These are phyloP conservation scores for Colletotrichum sublineola DNA, from an alignment of 2,329 filamentous ascomycete species.

Conservation along the genomic window DNA sequence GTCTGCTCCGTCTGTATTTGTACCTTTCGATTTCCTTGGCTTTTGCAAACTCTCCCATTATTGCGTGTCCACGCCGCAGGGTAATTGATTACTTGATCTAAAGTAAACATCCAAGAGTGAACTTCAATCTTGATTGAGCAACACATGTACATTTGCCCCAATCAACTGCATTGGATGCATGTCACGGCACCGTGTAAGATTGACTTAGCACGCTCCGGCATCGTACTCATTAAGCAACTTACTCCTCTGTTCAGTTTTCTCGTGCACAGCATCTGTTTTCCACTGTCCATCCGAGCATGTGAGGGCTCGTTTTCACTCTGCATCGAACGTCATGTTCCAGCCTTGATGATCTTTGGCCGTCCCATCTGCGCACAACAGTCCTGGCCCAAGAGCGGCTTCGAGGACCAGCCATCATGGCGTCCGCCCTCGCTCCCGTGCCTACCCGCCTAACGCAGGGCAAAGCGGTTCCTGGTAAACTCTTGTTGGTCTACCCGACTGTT, in stretches of 20 bases:
- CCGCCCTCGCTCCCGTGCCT: conserved; percentile 6
- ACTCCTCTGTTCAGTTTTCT: background rate
- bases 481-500: background rate
- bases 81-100: background rate
- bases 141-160: background rate
- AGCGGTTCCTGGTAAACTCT: background rate
- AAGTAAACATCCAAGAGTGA: background rate
- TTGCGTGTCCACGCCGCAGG: background rate
- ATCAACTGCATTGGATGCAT: background rate
- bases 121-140: background rate
- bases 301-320: conserved; percentile 14
- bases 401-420: conserved; percentile 20
- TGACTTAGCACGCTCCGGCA: conserved; percentile 22
- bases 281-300: conserved; percentile 13
- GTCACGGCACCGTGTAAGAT: conserved; percentile 11
- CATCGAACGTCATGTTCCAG: conserved; percentile 11
- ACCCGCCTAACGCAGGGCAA: background rate
- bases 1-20: conserved; percentile 1
- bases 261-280: background rate
- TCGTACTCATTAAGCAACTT: background rate
- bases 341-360: conserved; percentile 6
- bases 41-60: background rate
- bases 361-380: conserved; percentile 2
- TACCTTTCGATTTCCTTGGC: background rate
- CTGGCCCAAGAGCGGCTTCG: conserved; percentile 12